phyloP scores from a whole-genome alignment of 768 basidiomycete species.

The Ramaria sp. region DNA sequence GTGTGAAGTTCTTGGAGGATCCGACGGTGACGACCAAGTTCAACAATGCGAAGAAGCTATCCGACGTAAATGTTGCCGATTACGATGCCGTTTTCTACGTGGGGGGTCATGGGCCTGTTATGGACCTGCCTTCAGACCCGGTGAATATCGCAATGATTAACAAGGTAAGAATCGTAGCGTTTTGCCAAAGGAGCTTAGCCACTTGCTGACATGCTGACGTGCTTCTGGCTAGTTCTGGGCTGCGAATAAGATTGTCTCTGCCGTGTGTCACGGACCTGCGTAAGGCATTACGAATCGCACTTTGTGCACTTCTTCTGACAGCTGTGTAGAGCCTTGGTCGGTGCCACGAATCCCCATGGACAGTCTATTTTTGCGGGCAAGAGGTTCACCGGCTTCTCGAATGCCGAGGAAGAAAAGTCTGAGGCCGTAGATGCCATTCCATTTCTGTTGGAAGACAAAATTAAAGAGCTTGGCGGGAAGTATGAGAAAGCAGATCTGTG shows the following conservation, averaged over 20 bases:
- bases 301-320: background rate
- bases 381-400: conserved; percentile 55
- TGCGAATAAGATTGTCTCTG: conserved; percentile 51
- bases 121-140: conserved; percentile 54
- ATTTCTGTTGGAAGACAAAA: conserved; percentile 61
- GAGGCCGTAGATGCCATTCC: conserved; percentile 46
- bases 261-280: conserved; percentile 78
- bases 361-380: conserved; percentile 57
- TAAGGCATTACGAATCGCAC: conserved; percentile 23
- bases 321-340: conserved; percentile 40
- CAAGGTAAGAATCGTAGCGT: conserved; percentile 27
- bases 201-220: conserved; percentile 1
- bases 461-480: conserved; percentile 50
- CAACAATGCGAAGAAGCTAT: conserved; percentile 45
- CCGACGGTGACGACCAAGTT: conserved; percentile 39
- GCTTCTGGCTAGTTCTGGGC: conserved; percentile 52
- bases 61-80: conserved; percentile 44
- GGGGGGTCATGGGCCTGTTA: conserved; percentile 69
- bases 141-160: conserved; percentile 46
- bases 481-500: conserved; percentile 51
- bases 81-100: conserved; percentile 72
- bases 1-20: conserved; percentile 50
- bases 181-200: background rate
- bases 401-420: conserved; percentile 48
- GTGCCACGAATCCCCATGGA: conserved; percentile 40